These are phyloP conservation scores for Apiospora arundinis DNA, from an alignment of 2,329 filamentous ascomycete genomes.

Conservation along the genomic window DNA sequence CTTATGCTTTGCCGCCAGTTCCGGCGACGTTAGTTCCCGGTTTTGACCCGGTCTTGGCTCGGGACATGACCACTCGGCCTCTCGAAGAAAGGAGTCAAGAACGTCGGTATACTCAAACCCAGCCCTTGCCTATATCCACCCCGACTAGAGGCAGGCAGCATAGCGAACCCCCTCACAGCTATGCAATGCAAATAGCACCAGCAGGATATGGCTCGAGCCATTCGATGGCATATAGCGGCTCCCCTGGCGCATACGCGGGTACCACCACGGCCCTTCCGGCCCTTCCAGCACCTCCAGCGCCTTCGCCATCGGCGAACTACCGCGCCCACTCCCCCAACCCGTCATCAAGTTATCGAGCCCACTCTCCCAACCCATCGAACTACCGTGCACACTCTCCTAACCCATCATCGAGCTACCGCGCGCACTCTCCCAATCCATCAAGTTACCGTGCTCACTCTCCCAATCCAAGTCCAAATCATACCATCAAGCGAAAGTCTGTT, in stretches of 20 bases:
- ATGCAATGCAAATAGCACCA: slow-evolving; percentile 33
- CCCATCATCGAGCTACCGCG: not conserved
- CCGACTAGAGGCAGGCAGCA: slow-evolving; percentile 50
- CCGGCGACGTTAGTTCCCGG: slow-evolving; percentile 67
- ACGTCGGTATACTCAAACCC: slow-evolving; percentile 51
- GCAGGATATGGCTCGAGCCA: slow-evolving; percentile 30
- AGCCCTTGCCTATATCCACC: slow-evolving; percentile 45
- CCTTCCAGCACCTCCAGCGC: not conserved
- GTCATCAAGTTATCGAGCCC: not conserved
- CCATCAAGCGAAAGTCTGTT: slow-evolving; percentile 74
- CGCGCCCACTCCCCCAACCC: not conserved
- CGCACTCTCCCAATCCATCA: not conserved
- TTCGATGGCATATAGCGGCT: slow-evolving; percentile 34
- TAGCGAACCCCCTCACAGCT: slow-evolving; percentile 39
- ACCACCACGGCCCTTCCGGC: not conserved
- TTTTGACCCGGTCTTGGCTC: slow-evolving; percentile 60
- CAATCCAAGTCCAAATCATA: slow-evolving; percentile 52
- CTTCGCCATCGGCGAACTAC: not conserved
- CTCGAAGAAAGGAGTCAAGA: slow-evolving; percentile 60
- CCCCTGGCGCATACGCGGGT: slow-evolving; percentile 4
- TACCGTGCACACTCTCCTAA: not conserved
- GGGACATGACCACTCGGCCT: slow-evolving; percentile 64
- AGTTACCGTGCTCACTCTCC: slow-evolving; percentile 5
- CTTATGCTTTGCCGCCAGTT: slow-evolving; percentile 53
- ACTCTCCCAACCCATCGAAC: not conserved